These are phyloP conservation scores for Candida railenensis DNA, from an alignment of 805 yeast species.

Conservation along the genomic window DNA sequence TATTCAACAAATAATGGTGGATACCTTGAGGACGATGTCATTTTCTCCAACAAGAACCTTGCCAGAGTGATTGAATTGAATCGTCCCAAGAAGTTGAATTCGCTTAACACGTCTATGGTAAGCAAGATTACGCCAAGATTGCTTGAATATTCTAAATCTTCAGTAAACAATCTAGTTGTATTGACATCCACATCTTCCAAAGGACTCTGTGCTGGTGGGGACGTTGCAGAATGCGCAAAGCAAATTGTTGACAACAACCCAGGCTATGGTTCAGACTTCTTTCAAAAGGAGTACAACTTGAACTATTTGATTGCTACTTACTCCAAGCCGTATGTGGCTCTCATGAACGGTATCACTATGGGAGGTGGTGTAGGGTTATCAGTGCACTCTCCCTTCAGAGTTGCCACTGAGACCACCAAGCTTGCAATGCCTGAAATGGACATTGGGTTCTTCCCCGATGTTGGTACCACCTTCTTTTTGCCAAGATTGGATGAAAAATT, in stretches of 20 bases:
- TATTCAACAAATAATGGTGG: constrained; percentile 2
- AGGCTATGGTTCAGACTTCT: constrained; percentile 58
- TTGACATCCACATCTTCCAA: constrained; percentile 64
- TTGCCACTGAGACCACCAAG: constrained; percentile 88
- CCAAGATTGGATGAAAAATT: constrained; percentile 79
- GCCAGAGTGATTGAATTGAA: constrained; percentile 76
- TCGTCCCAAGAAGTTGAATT: constrained; percentile 81
- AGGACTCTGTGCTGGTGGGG: constrained; percentile 96
- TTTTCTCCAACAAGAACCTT: constrained; percentile 59
- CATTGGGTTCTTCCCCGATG: constrained; percentile 95
- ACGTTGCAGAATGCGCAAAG: constrained; percentile 77
- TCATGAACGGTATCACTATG: constrained; percentile 92
- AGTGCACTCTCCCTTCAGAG: constrained; percentile 87
- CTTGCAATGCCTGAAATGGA: constrained; percentile 98
- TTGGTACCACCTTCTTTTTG: constrained; percentile 87
- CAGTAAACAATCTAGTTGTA: constrained; percentile 61
- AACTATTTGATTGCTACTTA: constrained; percentile 80
- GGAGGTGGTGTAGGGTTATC: constrained; percentile 97
- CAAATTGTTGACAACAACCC: constrained; percentile 49
- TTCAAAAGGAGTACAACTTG: constrained; percentile 77
- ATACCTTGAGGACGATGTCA: constrained; percentile 51
- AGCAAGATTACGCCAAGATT: constrained; percentile 68
- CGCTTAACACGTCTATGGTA: constrained; percentile 77
- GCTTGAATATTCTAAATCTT: constrained; percentile 71
- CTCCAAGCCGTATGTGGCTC: constrained; percentile 79